Evolutionary conservation across 1,139 yeast genomes (phyloP).

Genomic region (Keqinozyma sinolaborantium): DNA sequence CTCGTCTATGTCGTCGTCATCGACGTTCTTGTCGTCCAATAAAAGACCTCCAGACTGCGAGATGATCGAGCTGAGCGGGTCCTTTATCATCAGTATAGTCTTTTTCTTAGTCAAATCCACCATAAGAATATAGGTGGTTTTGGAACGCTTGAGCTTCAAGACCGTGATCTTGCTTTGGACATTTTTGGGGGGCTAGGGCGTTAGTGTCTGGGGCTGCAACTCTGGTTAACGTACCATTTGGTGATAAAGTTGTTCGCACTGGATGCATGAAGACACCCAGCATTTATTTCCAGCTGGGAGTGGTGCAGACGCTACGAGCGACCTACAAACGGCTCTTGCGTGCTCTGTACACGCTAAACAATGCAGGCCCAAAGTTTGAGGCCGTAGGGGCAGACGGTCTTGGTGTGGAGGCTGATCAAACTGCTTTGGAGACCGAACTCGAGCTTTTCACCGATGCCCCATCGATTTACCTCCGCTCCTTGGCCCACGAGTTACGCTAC

Average conservation of each 20-base stretch:
- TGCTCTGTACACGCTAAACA: too few species aligned
- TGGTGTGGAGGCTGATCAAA: too few species aligned
- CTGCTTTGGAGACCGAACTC: neutral
- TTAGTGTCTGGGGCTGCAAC: slow-evolving; percentile 10
- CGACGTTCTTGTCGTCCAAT: slow-evolving; percentile 15
- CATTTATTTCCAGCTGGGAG: neutral
- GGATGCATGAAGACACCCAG: neutral
- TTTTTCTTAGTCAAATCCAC: slow-evolving; percentile 19
- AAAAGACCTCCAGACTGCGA: slow-evolving; percentile 47
- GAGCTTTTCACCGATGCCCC: neutral
- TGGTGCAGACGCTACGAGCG: slow-evolving; percentile 1
- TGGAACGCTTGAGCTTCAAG: slow-evolving; percentile 41
- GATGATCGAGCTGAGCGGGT: slow-evolving; percentile 32
- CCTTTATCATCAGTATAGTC: slow-evolving; percentile 27
- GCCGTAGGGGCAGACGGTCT: too few species aligned
- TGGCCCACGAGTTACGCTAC: slow-evolving; percentile 6
- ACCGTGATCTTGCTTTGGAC: slow-evolving; percentile 24
- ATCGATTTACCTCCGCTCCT: neutral
- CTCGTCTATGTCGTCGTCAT: slow-evolving; percentile 21
- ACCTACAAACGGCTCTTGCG: slow-evolving; percentile 4
- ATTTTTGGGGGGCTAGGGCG: slow-evolving; percentile 29
- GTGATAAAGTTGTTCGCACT: neutral
- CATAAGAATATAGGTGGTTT: slow-evolving; percentile 42
- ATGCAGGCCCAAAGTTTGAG: too few species aligned
- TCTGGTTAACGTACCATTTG: slow-evolving; percentile 8